phyloP scores from a whole-genome alignment of 208 protist genomes.

The Endotrypanum monterogeii region DNA sequence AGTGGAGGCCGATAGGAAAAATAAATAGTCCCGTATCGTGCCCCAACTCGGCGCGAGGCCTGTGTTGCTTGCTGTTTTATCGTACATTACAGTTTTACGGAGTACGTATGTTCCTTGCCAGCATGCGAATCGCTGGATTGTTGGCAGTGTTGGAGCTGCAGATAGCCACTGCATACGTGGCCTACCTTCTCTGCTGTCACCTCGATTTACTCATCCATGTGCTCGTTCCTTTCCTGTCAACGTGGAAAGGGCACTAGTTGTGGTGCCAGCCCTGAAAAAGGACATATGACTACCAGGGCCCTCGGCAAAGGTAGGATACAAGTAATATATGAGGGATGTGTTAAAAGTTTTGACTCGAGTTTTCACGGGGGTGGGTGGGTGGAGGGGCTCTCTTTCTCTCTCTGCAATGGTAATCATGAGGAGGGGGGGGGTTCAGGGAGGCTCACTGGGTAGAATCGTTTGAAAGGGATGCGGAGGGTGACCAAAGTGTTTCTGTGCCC shows the following conservation, averaged over 20 bases:
- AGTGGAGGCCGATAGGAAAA: conserved; percentile 9
- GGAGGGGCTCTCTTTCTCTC: neutral
- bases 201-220: neutral
- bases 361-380: no score
- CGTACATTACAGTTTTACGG: neutral
- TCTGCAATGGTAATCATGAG: neutral
- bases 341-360: no score
- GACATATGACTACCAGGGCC: neutral
- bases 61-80: neutral
- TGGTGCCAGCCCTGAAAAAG: neutral
- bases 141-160: no score
- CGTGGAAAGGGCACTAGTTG: neutral
- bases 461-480: neutral
- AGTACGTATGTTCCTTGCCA: neutral
- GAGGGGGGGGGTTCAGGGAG: neutral
- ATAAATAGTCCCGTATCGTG: neutral
- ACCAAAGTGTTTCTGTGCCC: neutral
- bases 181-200: neutral
- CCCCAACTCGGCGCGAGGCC: neutral
- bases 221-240: neutral
- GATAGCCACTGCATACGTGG: neutral
- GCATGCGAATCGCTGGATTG: neutral
- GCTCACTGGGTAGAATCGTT: neutral
- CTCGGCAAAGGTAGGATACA: no score
- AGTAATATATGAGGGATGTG: neutral